phyloP scores from a whole-genome alignment of 768 basidiomycete genomes.

The Hericium coralloides region DNA sequence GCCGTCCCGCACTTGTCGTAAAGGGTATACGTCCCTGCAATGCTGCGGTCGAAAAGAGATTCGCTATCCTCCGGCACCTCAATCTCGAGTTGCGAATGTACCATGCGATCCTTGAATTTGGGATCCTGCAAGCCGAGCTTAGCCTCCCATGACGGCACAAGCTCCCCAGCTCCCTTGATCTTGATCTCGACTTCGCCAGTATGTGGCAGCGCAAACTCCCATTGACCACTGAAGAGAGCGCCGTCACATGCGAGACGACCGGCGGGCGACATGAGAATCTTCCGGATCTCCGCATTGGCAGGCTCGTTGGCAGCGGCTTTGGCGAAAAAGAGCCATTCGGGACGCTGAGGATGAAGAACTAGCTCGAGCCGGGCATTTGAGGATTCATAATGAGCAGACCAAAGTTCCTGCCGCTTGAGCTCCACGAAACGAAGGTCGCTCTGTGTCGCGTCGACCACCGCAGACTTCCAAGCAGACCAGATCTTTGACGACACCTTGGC shows the following conservation, averaged over 20 bases:
- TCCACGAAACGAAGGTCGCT: conserved; percentile 75
- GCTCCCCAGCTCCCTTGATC: conserved; percentile 56
- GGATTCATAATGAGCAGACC: conserved; percentile 76
- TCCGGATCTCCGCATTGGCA: conserved; percentile 73
- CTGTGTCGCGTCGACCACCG: conserved; percentile 49
- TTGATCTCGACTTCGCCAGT: conserved; percentile 45
- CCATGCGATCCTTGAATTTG: conserved; percentile 55
- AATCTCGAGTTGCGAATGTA: conserved; percentile 61
- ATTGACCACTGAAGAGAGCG: conserved; percentile 57
- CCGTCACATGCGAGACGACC: conserved; percentile 56
- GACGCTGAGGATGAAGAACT: conserved; percentile 61
- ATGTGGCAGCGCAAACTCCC: conserved; percentile 75
- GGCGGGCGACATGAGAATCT: conserved; percentile 63
- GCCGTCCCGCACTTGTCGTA: conserved; percentile 87
- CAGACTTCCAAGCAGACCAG: conserved; percentile 64
- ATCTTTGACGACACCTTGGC: conserved; percentile 40
- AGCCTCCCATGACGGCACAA: conserved; percentile 79
- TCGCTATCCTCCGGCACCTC: conserved; percentile 40
- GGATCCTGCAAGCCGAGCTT: conserved; percentile 64
- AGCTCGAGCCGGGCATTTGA: conserved; percentile 65
- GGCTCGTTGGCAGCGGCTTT: conserved; percentile 57
- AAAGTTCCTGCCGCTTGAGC: conserved; percentile 80
- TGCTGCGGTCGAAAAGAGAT: conserved; percentile 59
- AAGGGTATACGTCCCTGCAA: conserved; percentile 72
- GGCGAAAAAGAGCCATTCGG: conserved; percentile 84